These are phyloP conservation scores for Neurospora sp. DNA, from an alignment of 495 filamentous ascomycete genomes.

Conservation along the genomic window DNA sequence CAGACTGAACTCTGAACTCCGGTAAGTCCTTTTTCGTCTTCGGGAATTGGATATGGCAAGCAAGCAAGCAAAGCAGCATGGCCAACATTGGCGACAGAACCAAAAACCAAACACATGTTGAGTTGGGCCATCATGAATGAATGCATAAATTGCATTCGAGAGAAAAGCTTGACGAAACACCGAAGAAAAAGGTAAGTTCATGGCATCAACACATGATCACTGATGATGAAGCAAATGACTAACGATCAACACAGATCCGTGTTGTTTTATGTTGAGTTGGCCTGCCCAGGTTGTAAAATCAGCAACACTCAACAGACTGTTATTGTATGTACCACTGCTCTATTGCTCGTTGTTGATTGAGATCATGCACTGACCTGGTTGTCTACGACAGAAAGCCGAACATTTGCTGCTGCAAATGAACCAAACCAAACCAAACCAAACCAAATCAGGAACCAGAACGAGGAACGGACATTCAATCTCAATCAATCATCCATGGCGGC, in stretches of 20 bases:
- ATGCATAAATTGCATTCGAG: neutral
- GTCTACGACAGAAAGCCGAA: neutral
- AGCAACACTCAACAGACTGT: neutral
- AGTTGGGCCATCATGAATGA: neutral
- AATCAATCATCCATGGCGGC: neutral
- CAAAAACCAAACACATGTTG: neutral
- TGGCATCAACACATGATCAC: neutral
- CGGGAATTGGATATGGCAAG: too few relatives aligned
- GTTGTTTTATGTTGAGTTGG: neutral
- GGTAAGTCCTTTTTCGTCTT: too few relatives aligned
- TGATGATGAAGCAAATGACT: neutral
- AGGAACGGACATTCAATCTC: neutral
- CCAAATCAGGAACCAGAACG: neutral
- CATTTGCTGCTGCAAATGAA: neutral
- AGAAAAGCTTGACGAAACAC: neutral
- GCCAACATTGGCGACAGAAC: too few relatives aligned
- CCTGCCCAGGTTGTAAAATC: neutral
- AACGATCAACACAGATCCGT: neutral
- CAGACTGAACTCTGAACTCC: neutral
- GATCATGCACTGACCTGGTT: neutral
- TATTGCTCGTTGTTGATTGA: neutral
- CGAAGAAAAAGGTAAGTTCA: neutral
- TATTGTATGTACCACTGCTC: neutral
- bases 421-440: neutral
- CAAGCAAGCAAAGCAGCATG: too few relatives aligned